Evolutionary conservation across 164 flowering plant genomes (phyloP).

Genomic region (Nymphaea thermarum): DNA sequence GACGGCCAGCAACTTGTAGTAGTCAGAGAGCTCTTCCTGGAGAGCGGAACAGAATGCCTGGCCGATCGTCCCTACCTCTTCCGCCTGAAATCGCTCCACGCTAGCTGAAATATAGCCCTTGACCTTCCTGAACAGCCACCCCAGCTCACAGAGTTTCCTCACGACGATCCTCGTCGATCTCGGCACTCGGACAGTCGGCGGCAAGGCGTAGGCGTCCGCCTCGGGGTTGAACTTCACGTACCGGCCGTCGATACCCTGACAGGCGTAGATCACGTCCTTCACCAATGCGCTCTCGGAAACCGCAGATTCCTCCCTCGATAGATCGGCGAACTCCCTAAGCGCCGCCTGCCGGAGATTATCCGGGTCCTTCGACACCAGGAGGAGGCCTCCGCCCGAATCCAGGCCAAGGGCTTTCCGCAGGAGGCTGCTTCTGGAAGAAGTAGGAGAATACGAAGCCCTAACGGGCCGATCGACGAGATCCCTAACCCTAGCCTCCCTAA

Average conservation of each 20-base stretch:
- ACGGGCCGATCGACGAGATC: neutral
- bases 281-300: conserved; percentile 80
- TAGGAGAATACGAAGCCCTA: neutral
- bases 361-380: conserved; percentile 62
- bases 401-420: conserved; percentile 12
- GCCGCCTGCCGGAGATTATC: conserved; percentile 72
- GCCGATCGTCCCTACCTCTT: conserved; percentile 95
- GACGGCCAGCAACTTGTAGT: conserved; percentile 84
- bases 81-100: conserved; percentile 70
- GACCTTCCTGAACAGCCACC: conserved; percentile 89
- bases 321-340: conserved; percentile 48
- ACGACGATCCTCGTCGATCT: conserved; percentile 60
- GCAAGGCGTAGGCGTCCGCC: conserved; percentile 52
- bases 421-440: neutral
- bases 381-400: conserved; percentile 50
- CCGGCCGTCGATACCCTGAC: conserved; percentile 94
- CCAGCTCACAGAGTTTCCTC: conserved; percentile 74
- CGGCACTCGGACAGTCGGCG: conserved; percentile 45
- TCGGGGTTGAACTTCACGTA: conserved; percentile 51
- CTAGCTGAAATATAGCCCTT: conserved; percentile 68
- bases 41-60: conserved; percentile 97
- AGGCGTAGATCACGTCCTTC: conserved; percentile 83
- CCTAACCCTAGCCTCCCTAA: neutral
- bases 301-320: conserved; percentile 75
- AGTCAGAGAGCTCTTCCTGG: conserved; percentile 87